A percentile compares a stretch with the other conserved stretches of the same genome.
Evolutionary conservation across 306 rosid genomes (phyloP).

Genomic region (Clitoria ternatea): DNA sequence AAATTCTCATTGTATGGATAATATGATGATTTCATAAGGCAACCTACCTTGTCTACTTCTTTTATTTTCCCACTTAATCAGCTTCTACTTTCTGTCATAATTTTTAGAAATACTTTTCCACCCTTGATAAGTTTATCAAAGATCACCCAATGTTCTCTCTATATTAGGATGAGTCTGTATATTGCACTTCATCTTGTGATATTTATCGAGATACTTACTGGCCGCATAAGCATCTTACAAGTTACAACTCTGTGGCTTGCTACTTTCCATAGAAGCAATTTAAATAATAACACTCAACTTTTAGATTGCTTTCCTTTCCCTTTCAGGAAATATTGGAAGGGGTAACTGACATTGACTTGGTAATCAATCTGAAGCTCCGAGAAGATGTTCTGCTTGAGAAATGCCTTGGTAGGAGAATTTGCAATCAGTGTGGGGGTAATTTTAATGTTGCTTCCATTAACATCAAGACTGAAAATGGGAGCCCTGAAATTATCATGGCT

Average conservation of each 20-base stretch:
- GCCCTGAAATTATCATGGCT: conserved; percentile 72
- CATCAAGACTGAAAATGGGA: conserved; percentile 66
- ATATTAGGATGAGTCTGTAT: not conserved
- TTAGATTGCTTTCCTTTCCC: conserved; percentile 1
- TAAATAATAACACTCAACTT: conserved; percentile 1
- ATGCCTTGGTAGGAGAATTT: conserved; percentile 91
- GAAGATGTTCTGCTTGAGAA: conserved; percentile 87
- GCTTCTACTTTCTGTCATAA: not conserved
- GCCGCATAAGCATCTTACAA: not conserved
- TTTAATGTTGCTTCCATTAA: conserved; percentile 82
- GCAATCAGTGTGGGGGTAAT: conserved; percentile 75
- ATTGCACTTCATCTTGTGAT: not conserved
- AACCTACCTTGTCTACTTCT: not conserved
- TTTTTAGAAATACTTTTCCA: not conserved
- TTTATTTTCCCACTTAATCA: conserved; percentile 5
- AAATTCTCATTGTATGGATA: conserved; percentile 2
- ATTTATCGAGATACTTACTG: not conserved
- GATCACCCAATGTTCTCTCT: not conserved
- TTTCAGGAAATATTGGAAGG: conserved; percentile 85
- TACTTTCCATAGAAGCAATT: not conserved
- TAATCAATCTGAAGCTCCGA: conserved; percentile 79
- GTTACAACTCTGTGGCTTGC: not conserved
- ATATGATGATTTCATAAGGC: conserved; percentile 2
- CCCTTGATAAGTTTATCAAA: not conserved
- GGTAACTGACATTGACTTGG: conserved; percentile 83